phyloP scores from a whole-genome alignment of 2,329 filamentous ascomycete species.

The Sporothrix pallida region DNA sequence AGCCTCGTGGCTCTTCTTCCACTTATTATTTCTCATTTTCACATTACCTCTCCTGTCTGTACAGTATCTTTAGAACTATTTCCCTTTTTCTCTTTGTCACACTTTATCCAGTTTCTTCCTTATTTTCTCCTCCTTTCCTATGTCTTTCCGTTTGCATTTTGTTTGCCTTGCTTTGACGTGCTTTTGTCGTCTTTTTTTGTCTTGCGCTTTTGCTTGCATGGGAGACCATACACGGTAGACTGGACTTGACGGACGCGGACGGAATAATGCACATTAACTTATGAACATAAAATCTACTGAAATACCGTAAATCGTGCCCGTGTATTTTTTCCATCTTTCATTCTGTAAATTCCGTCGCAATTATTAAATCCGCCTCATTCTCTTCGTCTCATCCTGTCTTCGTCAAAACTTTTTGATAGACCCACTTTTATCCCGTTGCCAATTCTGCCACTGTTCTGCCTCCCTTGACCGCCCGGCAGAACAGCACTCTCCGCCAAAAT shows the following conservation, averaged over 20 bases:
- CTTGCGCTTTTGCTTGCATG: constrained; percentile 18
- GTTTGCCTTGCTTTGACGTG: constrained; percentile 16
- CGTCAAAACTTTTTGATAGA: not conserved
- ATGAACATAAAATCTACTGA: not conserved
- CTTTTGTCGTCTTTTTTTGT: not conserved
- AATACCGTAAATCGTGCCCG: too few relatives aligned
- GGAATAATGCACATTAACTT: constrained; percentile 3
- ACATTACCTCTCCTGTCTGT: constrained; percentile 21
- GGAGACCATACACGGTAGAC: constrained; percentile 24
- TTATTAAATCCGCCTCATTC: too few relatives aligned
- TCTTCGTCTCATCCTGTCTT: not conserved
- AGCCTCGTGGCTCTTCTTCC: not conserved
- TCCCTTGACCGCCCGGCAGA: constrained; percentile 37
- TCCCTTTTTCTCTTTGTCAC: not conserved
- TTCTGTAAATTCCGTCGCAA: too few relatives aligned
- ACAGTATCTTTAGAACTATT: constrained; percentile 10
- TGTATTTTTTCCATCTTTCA: too few relatives aligned
- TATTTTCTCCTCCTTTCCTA: not conserved
- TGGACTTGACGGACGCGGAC: not conserved
- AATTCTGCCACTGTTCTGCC: constrained; percentile 20
- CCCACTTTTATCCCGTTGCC: constrained; percentile 23
- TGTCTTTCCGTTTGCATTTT: constrained; percentile 1
- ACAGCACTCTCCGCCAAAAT: constrained; percentile 38
- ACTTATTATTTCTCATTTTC: not conserved
- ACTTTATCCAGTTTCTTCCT: not conserved